phyloP scores from a whole-genome alignment of 345 rosid genomes.

The Capsella bursapastoris region DNA sequence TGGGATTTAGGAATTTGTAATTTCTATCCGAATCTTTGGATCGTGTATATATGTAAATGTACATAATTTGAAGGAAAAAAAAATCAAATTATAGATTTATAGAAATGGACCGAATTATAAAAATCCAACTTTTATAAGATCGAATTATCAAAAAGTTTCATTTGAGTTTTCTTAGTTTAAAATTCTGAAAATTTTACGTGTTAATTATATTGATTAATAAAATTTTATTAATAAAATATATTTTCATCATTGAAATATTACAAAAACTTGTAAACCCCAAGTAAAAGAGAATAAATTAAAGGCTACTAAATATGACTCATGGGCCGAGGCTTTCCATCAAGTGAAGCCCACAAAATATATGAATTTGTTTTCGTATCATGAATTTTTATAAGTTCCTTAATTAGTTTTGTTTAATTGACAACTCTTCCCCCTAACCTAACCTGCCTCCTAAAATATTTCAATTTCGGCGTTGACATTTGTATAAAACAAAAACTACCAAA shows the following conservation, averaged over 20 bases:
- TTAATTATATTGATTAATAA: no score
- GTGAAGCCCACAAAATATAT: background rate
- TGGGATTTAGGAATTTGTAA: constrained; percentile 10
- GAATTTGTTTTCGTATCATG: no score
- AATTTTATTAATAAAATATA: no score
- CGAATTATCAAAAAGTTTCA: background rate
- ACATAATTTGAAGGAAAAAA: no score
- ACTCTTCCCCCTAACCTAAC: constrained; percentile 26
- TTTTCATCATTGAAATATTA: no score
- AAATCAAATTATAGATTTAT: background rate
- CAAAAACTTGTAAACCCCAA: no score
- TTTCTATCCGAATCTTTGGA: constrained; percentile 4
- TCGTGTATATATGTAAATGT: background rate
- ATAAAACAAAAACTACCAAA: constrained; percentile 20
- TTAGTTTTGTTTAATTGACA: no score
- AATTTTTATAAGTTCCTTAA: no score
- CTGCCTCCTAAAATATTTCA: constrained; percentile 12
- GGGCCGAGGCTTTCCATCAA: background rate
- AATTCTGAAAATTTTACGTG: no score
- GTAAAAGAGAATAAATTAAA: no score
- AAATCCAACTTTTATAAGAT: background rate
- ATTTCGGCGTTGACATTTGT: constrained; percentile 32
- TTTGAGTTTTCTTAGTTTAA: no score
- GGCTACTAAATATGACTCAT: background rate
- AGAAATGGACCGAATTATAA: no score